Evolutionary conservation across 257 asterid genomes (phyloP), one percentile per base, ranked within the genome.

Genomic region (Fraxinus cuspidata): DNA sequence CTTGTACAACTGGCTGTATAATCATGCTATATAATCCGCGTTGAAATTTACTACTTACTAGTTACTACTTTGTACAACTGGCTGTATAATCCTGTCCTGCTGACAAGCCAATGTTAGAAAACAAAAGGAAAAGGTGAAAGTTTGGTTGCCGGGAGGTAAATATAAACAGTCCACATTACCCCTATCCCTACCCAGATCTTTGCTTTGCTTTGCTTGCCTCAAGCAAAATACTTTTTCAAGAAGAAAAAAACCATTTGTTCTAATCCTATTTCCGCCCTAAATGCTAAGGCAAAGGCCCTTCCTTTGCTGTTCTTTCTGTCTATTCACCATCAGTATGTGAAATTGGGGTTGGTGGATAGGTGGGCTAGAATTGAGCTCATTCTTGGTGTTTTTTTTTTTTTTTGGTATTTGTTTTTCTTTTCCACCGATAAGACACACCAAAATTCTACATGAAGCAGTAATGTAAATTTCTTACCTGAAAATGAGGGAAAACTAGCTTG

Each of bases 351-450:
- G 53, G 19, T 44, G 19, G 64, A 2, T 56, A n/a, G 68, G 87
- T 84, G 92, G 86, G 88, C 74, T 87, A 74, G 86, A 85, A 91
- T 92, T 88, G 95, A 89, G 89, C n/a, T 89, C 90, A 87, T 79
- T 80, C 69, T 73, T 29, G 60, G 6, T 8, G 42, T 23, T 70
- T 77, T 70, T 38, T 32, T 81, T 3, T 21, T n/a, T n/a, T n/a
- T n/a, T n/a, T n/a, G n/a, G n/a, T n/a, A n/a, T n/a, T n/a, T n/a
- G n/a, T n/a, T n/a, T n/a, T 66, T 18, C 29, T 66, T 71, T 67
- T 1, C 9, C 15, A 21, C 58, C 4, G 64, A 16, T 34, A 58
- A 53, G 23, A 34, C 32, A n/a, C 67, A 70, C 71, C 4, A 6
- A 82, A 77, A 51, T 79, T 82, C 27, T 66, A 29, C 60, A 70